These are phyloP conservation scores for Catenaria anguillulae DNA, from an alignment of 371 early-diverging fungal genomes.

Conservation along the genomic window DNA sequence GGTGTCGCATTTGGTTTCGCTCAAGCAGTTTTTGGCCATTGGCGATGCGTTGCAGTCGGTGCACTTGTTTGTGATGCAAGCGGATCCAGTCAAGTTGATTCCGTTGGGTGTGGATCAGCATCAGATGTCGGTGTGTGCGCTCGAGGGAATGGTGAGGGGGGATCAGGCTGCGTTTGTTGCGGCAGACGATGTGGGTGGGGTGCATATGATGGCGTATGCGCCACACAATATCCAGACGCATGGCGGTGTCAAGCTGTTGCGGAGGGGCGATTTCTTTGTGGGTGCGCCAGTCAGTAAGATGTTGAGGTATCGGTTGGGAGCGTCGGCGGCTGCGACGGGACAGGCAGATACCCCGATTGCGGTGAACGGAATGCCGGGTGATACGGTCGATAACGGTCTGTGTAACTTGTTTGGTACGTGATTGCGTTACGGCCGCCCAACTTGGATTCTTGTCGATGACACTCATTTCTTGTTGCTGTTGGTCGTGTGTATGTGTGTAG, in stretches of 20 bases:
- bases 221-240: conserved; percentile 81
- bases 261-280: conserved; percentile 74
- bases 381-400: no score
- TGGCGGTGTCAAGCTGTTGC: conserved; percentile 74
- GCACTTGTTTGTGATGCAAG: conserved; percentile 92
- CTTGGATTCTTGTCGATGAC: no score
- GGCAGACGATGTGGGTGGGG: conserved; percentile 65
- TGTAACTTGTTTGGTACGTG: neutral
- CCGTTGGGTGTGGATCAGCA: conserved; percentile 81
- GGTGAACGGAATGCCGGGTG: no score
- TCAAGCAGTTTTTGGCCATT: conserved; percentile 84
- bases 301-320: conserved; percentile 22
- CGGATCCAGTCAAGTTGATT: conserved; percentile 79
- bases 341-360: no score
- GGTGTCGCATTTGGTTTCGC: conserved; percentile 59
- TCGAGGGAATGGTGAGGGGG: conserved; percentile 65
- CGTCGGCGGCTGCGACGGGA: no score
- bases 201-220: conserved; percentile 68
- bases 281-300: conserved; percentile 54
- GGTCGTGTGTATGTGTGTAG: no score
- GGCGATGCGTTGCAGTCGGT: conserved; percentile 84
- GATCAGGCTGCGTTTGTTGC: conserved; percentile 54
- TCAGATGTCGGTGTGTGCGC: conserved; percentile 47
- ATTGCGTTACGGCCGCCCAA: no score
- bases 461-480: no score